These are phyloP conservation scores for Boletus pseudopeckii DNA, from an alignment of 768 basidiomycete species.

Conservation along the genomic window DNA sequence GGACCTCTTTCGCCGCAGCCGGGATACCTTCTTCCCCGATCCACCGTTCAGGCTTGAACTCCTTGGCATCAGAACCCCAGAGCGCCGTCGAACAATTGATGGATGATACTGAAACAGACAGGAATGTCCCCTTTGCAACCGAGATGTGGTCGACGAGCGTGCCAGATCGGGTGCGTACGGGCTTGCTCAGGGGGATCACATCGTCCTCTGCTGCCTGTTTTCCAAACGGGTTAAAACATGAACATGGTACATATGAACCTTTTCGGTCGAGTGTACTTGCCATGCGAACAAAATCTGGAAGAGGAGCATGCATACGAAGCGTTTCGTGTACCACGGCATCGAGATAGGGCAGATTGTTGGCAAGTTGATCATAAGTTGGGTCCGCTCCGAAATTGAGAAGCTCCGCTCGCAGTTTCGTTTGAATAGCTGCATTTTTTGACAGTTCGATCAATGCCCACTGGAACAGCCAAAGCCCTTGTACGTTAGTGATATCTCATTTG, in stretches of 20 bases:
- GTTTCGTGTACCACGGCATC: constrained; percentile 49
- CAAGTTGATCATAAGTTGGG: constrained; percentile 54
- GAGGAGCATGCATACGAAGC: constrained; percentile 43
- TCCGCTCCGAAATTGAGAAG: constrained; percentile 43
- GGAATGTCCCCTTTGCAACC: constrained; percentile 44
- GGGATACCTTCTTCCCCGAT: constrained; percentile 34
- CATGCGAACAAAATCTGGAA: constrained; percentile 23
- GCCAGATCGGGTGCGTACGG: constrained; percentile 44
- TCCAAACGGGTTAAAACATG: neutral
- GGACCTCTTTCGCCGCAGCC: constrained; percentile 28
- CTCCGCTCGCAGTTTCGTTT: constrained; percentile 49
- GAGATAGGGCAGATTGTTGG: constrained; percentile 49
- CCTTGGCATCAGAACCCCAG: constrained; percentile 60
- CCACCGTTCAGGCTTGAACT: constrained; percentile 67
- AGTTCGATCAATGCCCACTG: constrained; percentile 59
- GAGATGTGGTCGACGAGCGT: constrained; percentile 37
- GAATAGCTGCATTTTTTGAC: constrained; percentile 40
- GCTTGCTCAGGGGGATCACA: constrained; percentile 52
- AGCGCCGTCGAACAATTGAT: constrained; percentile 50
- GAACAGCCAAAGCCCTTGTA: neutral
- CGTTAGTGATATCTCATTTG: neutral
- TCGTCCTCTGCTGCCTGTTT: constrained; percentile 51
- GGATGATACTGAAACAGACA: constrained; percentile 42
- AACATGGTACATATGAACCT: neutral
- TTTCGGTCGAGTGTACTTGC: neutral